A percentile compares a stretch with the other conserved stretches of the same genome.
These are phyloP conservation scores for Flaveria robusta DNA, from an alignment of 129 eudicot species.

Conservation along the genomic window DNA sequence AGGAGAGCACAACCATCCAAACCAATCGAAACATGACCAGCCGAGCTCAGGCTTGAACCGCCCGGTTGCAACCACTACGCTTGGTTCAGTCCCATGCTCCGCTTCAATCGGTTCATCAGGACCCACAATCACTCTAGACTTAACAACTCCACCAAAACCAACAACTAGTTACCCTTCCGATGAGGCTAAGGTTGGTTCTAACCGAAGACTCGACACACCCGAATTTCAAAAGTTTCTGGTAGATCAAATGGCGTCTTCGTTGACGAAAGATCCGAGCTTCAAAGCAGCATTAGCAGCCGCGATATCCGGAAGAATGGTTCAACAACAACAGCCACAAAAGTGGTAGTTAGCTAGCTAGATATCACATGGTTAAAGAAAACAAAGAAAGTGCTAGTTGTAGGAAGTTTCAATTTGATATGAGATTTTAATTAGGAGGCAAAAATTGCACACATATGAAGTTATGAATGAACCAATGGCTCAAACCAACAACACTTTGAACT, in stretches of 20 bases:
- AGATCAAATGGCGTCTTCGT: constrained; percentile 87
- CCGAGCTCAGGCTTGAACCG: constrained; percentile 42
- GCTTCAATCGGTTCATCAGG: constrained; percentile 49
- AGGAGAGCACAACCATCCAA: constrained; percentile 93
- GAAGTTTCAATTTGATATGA: constrained; percentile 23
- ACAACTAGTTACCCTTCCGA: constrained; percentile 30
- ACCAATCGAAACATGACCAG: constrained; percentile 50
- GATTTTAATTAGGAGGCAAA: constrained; percentile 27
- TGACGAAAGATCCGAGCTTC: constrained; percentile 87
- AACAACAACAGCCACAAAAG: constrained; percentile 54
- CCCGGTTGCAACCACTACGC: constrained; percentile 33
- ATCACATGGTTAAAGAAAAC: constrained; percentile 29
- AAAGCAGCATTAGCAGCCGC: constrained; percentile 93
- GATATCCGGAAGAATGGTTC: constrained; percentile 80
- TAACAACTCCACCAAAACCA: constrained; percentile 51
- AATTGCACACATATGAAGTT: constrained; percentile 4
- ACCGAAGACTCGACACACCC: constrained; percentile 47
- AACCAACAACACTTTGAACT: constrained; percentile 24
- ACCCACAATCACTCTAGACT: constrained; percentile 63
- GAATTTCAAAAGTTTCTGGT: constrained; percentile 73
- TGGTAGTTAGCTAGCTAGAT: constrained; percentile 38
- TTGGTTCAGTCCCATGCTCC: constrained; percentile 54
- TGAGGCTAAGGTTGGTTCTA: constrained; percentile 18
- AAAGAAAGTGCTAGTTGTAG: constrained; percentile 28
- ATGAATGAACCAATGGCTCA: background rate